Conservation (phyloP, 2,329 filamentous ascomycete genomes). For the Didymella sp. region DNA sequence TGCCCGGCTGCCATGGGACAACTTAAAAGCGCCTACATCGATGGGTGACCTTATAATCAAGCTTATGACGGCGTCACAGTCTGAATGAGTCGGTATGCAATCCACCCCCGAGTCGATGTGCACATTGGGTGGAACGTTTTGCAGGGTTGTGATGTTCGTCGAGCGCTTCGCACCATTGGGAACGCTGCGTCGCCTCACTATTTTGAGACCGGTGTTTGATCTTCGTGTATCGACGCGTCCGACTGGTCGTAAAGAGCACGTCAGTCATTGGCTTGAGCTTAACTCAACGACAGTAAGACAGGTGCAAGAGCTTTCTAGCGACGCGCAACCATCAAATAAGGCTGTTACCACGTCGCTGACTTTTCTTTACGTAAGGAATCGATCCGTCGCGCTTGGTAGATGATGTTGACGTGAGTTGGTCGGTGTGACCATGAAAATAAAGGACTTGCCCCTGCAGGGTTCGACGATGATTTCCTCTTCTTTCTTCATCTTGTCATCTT, state of each 20-base stretch:
- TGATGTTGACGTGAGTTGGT: not conserved
- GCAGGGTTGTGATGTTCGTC: not conserved
- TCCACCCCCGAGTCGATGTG: not conserved
- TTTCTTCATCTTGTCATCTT: not conserved
- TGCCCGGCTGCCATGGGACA: not conserved
- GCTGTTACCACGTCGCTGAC: not conserved
- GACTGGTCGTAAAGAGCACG: not conserved
- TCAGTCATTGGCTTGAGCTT: slow-evolving; percentile 4
- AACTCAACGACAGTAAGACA: not conserved
- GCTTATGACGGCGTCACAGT: not conserved
- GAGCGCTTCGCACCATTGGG: not conserved
- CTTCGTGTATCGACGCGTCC: not conserved
- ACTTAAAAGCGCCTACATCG: not conserved
- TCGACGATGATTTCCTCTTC: not conserved
- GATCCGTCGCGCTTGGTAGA: not conserved
- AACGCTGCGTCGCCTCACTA: not conserved
- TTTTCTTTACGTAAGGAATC: not conserved
- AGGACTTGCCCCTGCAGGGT: not conserved
- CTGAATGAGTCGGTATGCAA: not conserved
- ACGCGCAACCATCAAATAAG: not conserved
- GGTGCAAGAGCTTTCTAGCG: not conserved
- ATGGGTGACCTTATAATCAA: not conserved
- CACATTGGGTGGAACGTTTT: not conserved
- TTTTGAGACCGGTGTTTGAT: not conserved
- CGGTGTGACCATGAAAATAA: not conserved